These are phyloP conservation scores for Beauveria pseudobassiana DNA, from an alignment of 2,329 filamentous ascomycete genomes.

Conservation along the genomic window DNA sequence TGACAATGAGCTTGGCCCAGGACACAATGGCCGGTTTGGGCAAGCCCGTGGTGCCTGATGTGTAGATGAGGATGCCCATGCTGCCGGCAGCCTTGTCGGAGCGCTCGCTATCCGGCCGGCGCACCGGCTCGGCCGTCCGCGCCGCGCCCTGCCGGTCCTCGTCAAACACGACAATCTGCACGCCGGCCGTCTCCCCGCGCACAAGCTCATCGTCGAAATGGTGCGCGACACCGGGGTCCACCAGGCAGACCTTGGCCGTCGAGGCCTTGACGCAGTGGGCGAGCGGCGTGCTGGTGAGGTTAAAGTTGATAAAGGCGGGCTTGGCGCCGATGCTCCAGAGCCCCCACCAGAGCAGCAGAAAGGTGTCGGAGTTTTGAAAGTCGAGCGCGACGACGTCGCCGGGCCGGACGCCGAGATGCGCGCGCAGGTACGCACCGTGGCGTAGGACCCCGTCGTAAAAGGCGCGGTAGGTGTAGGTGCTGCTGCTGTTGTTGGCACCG, in stretches of 20 bases:
- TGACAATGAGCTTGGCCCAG: constrained; percentile 58
- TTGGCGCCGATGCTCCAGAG: constrained; percentile 78
- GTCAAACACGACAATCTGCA: constrained; percentile 55
- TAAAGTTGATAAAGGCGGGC: constrained; percentile 85
- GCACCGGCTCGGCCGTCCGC: constrained; percentile 41
- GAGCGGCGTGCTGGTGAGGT: constrained; percentile 63
- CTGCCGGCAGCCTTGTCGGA: constrained; percentile 49
- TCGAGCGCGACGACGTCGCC: constrained; percentile 75
- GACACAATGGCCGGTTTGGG: constrained; percentile 72
- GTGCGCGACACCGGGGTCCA: constrained; percentile 52
- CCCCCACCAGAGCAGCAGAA: constrained; percentile 67
- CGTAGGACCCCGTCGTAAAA: constrained; percentile 63
- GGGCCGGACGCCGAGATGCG: constrained; percentile 53
- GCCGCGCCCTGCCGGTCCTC: constrained; percentile 46
- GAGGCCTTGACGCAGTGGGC: constrained; percentile 62
- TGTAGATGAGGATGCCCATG: constrained; percentile 73
- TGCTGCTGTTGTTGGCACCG: constrained; percentile 28
- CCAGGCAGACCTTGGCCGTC: constrained; percentile 62
- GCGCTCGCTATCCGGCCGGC: constrained; percentile 52
- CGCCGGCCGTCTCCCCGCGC: constrained; percentile 35
- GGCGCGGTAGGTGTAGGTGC: constrained; percentile 63
- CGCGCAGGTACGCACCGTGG: constrained; percentile 69
- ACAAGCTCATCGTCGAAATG: constrained; percentile 52
- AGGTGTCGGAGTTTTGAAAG: constrained; percentile 74
- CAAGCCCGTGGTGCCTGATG: constrained; percentile 76